Conservation (phyloP, 345 rosid species). For the Limnanthes douglasii region DNA sequence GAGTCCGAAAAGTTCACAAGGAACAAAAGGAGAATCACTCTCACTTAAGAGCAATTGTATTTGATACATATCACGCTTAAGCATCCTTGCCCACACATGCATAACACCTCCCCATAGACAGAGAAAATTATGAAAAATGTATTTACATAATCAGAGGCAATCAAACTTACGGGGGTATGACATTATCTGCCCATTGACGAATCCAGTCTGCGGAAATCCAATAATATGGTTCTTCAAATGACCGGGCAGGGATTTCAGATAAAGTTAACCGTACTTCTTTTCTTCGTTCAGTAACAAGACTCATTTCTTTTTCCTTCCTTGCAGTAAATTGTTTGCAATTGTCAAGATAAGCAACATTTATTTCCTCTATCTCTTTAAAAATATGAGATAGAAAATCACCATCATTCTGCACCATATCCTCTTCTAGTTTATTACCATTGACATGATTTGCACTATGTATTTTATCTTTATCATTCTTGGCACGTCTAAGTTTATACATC, state of each 20-base stretch:
- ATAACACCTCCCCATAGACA: no score
- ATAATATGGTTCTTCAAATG: slow-evolving; percentile 45
- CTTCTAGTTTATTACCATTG: slow-evolving; percentile 19
- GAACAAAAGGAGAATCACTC: no score
- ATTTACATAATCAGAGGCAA: not conserved
- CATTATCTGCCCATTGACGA: slow-evolving; percentile 82
- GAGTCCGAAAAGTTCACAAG: not conserved
- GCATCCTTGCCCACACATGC: no score
- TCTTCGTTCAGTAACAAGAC: slow-evolving; percentile 41
- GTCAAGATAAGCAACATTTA: slow-evolving; percentile 43
- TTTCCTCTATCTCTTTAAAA: slow-evolving; percentile 27
- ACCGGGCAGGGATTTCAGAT: slow-evolving; percentile 64
- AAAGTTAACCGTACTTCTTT: slow-evolving; percentile 79
- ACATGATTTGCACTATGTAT: slow-evolving; percentile 10
- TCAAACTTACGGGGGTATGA: slow-evolving; percentile 50
- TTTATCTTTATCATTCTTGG: slow-evolving; percentile 22
- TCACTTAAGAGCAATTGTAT: no score
- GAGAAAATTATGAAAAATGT: no score
- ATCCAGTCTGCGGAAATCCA: slow-evolving; percentile 93
- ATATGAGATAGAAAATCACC: slow-evolving; percentile 46
- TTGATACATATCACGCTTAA: no score
- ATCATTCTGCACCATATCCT: slow-evolving; percentile 17
- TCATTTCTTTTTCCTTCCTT: slow-evolving; percentile 43
- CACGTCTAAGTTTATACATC: slow-evolving; percentile 64
- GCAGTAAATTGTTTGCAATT: slow-evolving; percentile 44